Evolutionary conservation across 140 eudicot species (phyloP), one percentile per base, ranked within the genome.

Genomic region (Oenanthe javanica): DNA sequence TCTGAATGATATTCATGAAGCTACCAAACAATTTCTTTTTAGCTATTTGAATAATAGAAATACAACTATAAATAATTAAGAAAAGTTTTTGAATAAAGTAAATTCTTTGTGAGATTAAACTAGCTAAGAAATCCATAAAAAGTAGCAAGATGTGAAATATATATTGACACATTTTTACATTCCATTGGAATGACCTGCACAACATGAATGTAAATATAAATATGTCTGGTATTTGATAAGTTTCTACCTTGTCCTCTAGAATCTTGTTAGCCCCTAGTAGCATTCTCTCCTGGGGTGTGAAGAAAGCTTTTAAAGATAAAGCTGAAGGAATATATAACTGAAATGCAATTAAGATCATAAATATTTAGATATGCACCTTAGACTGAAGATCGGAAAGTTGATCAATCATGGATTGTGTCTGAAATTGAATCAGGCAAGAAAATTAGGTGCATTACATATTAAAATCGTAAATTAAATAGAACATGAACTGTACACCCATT

Each of bases 361-460:
- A 38, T 9, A 1, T 52, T 5, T 12, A 48, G 31, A 77, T 16
- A 42, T 43, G 63, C 86, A 93, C 98, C 98, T 94, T 92, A 46
- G 82, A 75, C 87, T 90, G 94, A 82, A 94, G 98, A 84, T 94
- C 97, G 63, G 96, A 86, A 46, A 94, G 97, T 77, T 89, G 93
- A 88, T 94, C 97, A 46, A 94, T 82, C 97, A 94, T 92, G 8
- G 85, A 88, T 72, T 94, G 98, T 52, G 98, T 92, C 98, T 94
- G 88, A 82, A 57, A 67, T 66, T 10, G 73, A 57, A 77, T 40
- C 50, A 77, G 11, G 21, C 2, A 2, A 54, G 19, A 59, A 59
- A 42, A 31, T 47, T 0, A 52, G 50, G 64, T 77, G 13, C 70
- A 61, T 61, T 61, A n/a, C 27, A 25, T 2, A 61, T 61, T n/a